Evolutionary conservation across 352 stramenopile genomes (phyloP), one percentile per base, ranked within the genome.

Genomic region (Phytophthora melonis): DNA sequence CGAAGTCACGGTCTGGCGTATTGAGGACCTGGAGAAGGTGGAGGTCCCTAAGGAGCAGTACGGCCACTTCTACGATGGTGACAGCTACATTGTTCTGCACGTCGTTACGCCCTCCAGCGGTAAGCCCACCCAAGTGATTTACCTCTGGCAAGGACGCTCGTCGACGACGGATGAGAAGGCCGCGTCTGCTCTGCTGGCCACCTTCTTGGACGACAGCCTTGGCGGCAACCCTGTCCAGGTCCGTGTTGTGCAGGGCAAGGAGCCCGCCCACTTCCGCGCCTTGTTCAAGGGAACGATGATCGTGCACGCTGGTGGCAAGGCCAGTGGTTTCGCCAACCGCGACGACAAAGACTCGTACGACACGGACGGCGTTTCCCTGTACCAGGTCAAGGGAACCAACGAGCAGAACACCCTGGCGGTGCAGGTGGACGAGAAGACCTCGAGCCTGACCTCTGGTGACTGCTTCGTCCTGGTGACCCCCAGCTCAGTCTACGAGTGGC

Each of bases 21-120:
- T 98, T 58, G 92, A 98, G 75, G 77, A 97, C 77, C 84, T 98
- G 61, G 89, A 96, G 21, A 97, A 95, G 70, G 92, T 93, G 14
- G 80, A 93, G 41, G 77, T 97, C 47, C 86, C 86, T n/a, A 63
- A 86, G 56, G 71, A 87, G 36, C 79, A 85, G 21, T 93, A 98
- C 68, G 97, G 97, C 18, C 87, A 94, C 53, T 99, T 99, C 76
- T 97, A 97, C 75, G 86, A 86, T 58, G 97, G 97, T 34, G 97
- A 99, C 81, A 98, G 91, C 68, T 99, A 99, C 85, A 94, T 99
- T 72, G 66, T 99, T 23, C 79, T 99, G 27, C 81, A 97, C 63
- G 93, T 88, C 21, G 88, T 91, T 19, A 92, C 77, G 62, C 73
- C 84, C 25, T 74, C 81, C 23, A 90, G 71, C 50, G 86, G 84